These are phyloP conservation scores for Globisporangium viniferum DNA, from an alignment of 352 stramenopile genomes.

Conservation along the genomic window DNA sequence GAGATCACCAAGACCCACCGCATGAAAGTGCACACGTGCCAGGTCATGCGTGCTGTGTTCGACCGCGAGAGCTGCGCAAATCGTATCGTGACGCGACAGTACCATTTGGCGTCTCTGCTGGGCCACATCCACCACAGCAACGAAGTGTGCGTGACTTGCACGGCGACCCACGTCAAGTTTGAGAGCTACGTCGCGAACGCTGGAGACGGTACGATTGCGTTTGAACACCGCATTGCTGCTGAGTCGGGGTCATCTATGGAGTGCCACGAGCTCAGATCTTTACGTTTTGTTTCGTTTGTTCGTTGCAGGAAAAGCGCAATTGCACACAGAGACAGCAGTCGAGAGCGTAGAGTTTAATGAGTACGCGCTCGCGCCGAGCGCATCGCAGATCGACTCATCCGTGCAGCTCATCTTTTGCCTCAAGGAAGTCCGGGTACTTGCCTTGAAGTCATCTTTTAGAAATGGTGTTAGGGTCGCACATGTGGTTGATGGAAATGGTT, in stretches of 20 bases:
- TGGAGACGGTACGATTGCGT: slow-evolving; percentile 31
- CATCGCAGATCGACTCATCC: slow-evolving; percentile 35
- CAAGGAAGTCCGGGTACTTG: slow-evolving; percentile 67
- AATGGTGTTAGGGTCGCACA: not conserved
- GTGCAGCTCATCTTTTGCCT: slow-evolving; percentile 84
- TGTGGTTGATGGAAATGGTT: not conserved
- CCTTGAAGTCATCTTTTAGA: slow-evolving; percentile 1
- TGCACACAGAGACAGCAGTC: slow-evolving; percentile 83
- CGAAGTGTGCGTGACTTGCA: slow-evolving; percentile 72
- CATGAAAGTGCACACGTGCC: slow-evolving; percentile 75
- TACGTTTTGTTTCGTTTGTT: not conserved
- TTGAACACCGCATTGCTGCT: not conserved
- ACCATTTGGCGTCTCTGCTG: slow-evolving; percentile 71
- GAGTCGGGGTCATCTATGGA: not conserved
- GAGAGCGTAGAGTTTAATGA: slow-evolving; percentile 75
- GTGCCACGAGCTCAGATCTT: not conserved
- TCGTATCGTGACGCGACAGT: slow-evolving; percentile 57
- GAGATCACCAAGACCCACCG: slow-evolving; percentile 85
- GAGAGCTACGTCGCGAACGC: slow-evolving; percentile 72
- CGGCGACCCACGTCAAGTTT: slow-evolving; percentile 64
- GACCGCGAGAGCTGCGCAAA: slow-evolving; percentile 52
- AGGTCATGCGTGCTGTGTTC: slow-evolving; percentile 81
- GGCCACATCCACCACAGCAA: slow-evolving; percentile 80
- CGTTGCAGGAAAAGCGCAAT: slow-evolving; percentile 51
- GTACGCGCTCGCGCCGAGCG: slow-evolving; percentile 49